Evolutionary conservation across 257 asterid genomes (phyloP).

Genomic region (Solanum appendiculatum): DNA sequence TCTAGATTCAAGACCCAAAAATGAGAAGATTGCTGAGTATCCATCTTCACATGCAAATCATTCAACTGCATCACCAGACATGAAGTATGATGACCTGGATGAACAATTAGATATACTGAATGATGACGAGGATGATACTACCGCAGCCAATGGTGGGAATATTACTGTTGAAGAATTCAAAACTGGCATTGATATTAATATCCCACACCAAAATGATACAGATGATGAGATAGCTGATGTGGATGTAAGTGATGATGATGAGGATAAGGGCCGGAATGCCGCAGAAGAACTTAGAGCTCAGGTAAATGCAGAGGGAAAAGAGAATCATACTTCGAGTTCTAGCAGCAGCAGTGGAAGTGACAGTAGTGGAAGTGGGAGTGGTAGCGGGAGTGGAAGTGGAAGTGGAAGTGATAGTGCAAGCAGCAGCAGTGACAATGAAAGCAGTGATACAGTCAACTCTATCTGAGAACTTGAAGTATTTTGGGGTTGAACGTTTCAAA

Average conservation of each 20-base stretch:
- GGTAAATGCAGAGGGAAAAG: conserved; percentile 43
- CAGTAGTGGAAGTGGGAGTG: conserved; percentile 60
- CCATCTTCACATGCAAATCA: conserved; percentile 36
- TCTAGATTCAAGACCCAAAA: conserved; percentile 52
- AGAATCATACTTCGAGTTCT: conserved; percentile 50
- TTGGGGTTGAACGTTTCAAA: background rate
- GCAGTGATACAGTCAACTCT: conserved; percentile 54
- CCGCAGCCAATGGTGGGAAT: conserved; percentile 31
- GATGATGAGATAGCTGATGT: conserved; percentile 94
- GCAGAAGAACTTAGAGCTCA: conserved; percentile 90
- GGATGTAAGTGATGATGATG: conserved; percentile 75
- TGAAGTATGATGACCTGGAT: conserved; percentile 47
- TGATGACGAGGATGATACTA: conserved; percentile 38
- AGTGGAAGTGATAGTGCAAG: conserved; percentile 40
- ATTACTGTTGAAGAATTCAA: conserved; percentile 42
- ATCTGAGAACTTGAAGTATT: conserved; percentile 19
- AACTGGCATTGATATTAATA: conserved; percentile 72
- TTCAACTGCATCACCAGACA: conserved; percentile 47
- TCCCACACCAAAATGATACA: conserved; percentile 54
- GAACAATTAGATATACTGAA: conserved; percentile 74
- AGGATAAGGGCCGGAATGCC: conserved; percentile 64
- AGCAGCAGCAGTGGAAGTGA: conserved; percentile 64
- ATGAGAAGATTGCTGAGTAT: conserved; percentile 43
- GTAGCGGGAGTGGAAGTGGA: conserved; percentile 34
- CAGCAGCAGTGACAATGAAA: conserved; percentile 71